Conservation (phyloP, 441 rosid genomes). For the Pelargonium cotyledonis region DNA sequence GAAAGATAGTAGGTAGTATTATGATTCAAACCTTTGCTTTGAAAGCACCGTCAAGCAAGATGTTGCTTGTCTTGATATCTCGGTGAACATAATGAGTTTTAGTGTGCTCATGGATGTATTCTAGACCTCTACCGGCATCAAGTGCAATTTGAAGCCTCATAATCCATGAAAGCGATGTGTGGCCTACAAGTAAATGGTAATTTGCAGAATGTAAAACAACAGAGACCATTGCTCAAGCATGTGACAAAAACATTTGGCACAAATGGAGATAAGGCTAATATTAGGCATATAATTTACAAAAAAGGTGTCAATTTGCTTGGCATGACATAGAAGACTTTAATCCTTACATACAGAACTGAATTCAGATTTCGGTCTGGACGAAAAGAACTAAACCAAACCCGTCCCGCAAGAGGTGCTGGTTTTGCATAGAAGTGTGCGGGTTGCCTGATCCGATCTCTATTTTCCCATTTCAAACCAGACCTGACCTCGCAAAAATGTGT, state of each 20-base stretch:
- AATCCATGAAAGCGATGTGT: conserved; percentile 83
- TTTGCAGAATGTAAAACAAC: conserved; percentile 12
- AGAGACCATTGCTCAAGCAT: conserved; percentile 1
- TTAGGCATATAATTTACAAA: not conserved
- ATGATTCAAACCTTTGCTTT: conserved; percentile 63
- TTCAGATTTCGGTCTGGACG: too few relatives aligned
- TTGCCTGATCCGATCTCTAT: too few relatives aligned
- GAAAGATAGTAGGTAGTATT: conserved; percentile 4
- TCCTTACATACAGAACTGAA: not conserved
- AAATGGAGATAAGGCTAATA: not conserved
- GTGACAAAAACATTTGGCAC: not conserved
- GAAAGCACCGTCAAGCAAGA: conserved; percentile 77
- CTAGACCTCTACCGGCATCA: conserved; percentile 90
- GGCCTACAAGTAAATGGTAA: conserved; percentile 43
- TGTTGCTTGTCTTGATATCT: conserved; percentile 92
- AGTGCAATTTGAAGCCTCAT: conserved; percentile 89
- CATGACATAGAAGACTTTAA: not conserved
- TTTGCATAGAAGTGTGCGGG: too few relatives aligned
- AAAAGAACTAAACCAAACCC: too few relatives aligned
- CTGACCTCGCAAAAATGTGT: too few relatives aligned
- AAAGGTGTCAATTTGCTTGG: not conserved
- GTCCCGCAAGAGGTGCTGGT: too few relatives aligned
- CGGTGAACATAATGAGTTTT: conserved; percentile 93
- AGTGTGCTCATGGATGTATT: conserved; percentile 93
- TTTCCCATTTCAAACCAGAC: too few relatives aligned